Conservation (phyloP, 2,329 filamentous ascomycete species). For the Trichophyton rubrum region DNA sequence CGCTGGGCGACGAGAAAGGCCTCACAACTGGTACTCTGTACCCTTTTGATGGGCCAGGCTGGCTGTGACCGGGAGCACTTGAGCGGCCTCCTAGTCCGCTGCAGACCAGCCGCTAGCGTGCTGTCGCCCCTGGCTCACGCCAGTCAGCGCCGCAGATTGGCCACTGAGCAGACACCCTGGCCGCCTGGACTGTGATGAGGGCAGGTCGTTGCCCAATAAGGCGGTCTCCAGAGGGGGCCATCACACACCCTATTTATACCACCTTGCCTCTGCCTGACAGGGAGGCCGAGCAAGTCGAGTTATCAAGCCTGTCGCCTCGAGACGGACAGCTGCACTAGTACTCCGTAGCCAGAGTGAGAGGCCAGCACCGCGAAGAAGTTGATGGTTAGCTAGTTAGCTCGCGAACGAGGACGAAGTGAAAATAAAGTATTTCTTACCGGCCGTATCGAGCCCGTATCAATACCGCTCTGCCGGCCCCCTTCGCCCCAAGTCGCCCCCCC, state of each 20-base stretch:
- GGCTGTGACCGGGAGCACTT: not conserved
- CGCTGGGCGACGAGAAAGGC: too few species aligned
- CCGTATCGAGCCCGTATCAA: not conserved
- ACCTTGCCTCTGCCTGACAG: not conserved
- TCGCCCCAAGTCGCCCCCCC: not conserved
- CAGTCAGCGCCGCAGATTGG: slow-evolving; percentile 1
- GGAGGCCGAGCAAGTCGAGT: not conserved
- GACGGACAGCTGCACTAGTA: too few species aligned
- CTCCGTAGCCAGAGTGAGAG: too few species aligned
- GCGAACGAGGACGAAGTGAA: not conserved
- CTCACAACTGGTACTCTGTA: not conserved
- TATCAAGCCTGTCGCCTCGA: too few species aligned
- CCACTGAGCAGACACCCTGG: slow-evolving; percentile 1
- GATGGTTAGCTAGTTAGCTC: not conserved
- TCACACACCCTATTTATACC: slow-evolving; percentile 2
- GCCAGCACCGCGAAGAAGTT: not conserved
- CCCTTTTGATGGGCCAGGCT: not conserved
- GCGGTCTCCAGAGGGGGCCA: not conserved
- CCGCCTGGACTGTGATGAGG: not conserved
- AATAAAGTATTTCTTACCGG: not conserved
- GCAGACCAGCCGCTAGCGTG: slow-evolving; percentile 1
- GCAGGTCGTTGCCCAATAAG: not conserved
- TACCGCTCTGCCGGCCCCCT: too few species aligned
- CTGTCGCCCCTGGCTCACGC: not conserved
- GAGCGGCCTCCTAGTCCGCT: not conserved